A percentile compares a stretch with the other conserved stretches of the same genome.
phyloP scores from a whole-genome alignment of 164 flowering plant genomes.

The Buxus sempervirens region DNA sequence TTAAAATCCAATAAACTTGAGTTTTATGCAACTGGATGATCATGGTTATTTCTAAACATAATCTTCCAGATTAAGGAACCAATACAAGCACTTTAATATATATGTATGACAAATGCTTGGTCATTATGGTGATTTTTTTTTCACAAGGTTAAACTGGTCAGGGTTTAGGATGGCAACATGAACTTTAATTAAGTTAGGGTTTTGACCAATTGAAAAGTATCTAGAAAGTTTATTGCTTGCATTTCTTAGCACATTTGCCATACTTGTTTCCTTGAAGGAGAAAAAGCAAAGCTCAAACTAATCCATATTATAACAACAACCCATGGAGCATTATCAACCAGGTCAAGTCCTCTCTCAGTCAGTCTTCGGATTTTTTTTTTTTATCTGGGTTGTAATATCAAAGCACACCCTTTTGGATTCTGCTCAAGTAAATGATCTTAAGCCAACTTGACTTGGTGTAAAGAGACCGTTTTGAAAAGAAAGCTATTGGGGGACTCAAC shows the following conservation, averaged over 20 bases:
- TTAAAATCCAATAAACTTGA: too few relatives aligned
- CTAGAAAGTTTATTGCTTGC: not conserved
- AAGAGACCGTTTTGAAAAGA: not conserved
- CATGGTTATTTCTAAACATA: too few relatives aligned
- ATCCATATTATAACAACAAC: not conserved
- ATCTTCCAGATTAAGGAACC: too few relatives aligned
- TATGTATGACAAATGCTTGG: too few relatives aligned
- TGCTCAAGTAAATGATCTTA: not conserved
- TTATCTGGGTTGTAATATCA: slow-evolving; percentile 1
- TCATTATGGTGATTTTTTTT: too few relatives aligned
- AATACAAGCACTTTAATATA: too few relatives aligned
- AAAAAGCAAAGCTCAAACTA: not conserved
- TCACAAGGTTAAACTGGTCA: too few relatives aligned
- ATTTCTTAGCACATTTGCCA: not conserved
- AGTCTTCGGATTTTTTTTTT: too few relatives aligned
- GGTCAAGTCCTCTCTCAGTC: not conserved
- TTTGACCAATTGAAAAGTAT: too few relatives aligned
- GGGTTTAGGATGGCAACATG: too few relatives aligned
- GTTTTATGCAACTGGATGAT: too few relatives aligned
- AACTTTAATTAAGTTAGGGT: too few relatives aligned
- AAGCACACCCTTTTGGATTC: slow-evolving; percentile 5
- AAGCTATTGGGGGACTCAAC: not conserved
- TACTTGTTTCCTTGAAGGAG: not conserved
- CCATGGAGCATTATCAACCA: not conserved
- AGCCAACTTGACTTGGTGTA: slow-evolving; percentile 1